phyloP scores from a whole-genome alignment of 2,329 filamentous ascomycete genomes.

The Colletotrichum spinosum region DNA sequence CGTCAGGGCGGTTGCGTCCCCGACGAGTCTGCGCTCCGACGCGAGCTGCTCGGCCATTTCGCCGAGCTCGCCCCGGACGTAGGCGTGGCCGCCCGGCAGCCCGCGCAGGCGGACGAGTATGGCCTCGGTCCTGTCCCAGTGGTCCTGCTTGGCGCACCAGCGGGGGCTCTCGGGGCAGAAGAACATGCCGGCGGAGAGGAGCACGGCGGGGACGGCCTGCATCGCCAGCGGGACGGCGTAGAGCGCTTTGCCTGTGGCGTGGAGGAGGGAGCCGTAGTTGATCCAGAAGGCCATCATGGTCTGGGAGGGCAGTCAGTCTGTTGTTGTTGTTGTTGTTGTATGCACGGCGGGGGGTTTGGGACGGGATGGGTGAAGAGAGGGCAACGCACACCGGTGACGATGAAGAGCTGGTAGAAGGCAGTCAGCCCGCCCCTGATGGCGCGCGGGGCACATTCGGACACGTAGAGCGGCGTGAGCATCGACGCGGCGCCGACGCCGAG shows the following conservation, averaged over 20 bases:
- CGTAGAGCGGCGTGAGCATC: conserved; percentile 57
- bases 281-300: conserved; percentile 56
- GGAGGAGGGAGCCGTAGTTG: conserved; percentile 57
- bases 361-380: too few relatives aligned
- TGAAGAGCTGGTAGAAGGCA: conserved; percentile 64
- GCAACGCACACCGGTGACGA: conserved; percentile 48
- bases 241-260: conserved; percentile 58
- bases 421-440: conserved; percentile 64
- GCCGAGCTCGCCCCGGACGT: conserved; percentile 68
- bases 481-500: conserved; percentile 63
- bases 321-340: too few relatives aligned
- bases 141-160: conserved; percentile 75
- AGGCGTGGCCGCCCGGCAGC: conserved; percentile 65
- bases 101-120: conserved; percentile 66
- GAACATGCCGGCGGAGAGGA: conserved; percentile 69
- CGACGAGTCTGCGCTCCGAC: conserved; percentile 68
- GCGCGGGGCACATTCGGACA: conserved; percentile 62
- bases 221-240: conserved; percentile 73
- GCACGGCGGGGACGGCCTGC: conserved; percentile 70
- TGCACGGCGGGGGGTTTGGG: too few relatives aligned
- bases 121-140: conserved; percentile 71
- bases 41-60: conserved; percentile 73
- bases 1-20: conserved; percentile 65
- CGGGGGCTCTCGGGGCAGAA: conserved; percentile 71
- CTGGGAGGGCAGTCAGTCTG: too few relatives aligned